A percentile compares a stretch with the other conserved stretches of the same genome.
Conservation (phyloP, 169 alveolate genomes). For the Theileria orientalis region DNA sequence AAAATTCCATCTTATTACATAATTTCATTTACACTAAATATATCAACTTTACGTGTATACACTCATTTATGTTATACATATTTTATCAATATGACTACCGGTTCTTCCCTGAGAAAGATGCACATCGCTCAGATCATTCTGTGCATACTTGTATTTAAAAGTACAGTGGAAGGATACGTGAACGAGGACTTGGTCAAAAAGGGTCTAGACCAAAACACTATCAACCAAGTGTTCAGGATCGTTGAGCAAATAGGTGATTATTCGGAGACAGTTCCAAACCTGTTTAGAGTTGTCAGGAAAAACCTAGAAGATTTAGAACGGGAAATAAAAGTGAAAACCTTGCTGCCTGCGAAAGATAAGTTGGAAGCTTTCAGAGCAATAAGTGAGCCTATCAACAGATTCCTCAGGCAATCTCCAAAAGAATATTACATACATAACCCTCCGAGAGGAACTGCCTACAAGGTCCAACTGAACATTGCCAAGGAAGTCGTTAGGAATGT, state of each 20-base stretch:
- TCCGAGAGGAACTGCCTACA: slow-evolving; percentile 30
- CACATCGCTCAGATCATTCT: not conserved
- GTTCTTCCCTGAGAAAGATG: not conserved
- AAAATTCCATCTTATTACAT: no score
- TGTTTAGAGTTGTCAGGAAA: slow-evolving; percentile 16
- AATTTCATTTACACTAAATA: no score
- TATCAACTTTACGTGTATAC: no score
- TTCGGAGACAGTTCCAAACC: slow-evolving; percentile 21
- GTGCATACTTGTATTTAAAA: not conserved
- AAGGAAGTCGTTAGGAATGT: slow-evolving; percentile 19
- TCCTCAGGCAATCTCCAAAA: slow-evolving; percentile 7
- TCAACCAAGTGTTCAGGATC: slow-evolving; percentile 6
- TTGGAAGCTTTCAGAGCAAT: slow-evolving; percentile 15
- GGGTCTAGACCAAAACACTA: not conserved
- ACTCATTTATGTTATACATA: no score
- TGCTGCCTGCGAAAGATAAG: slow-evolving; percentile 6
- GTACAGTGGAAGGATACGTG: not conserved
- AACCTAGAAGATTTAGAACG: slow-evolving; percentile 20
- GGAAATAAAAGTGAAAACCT: slow-evolving; percentile 9
- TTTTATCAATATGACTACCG: no score
- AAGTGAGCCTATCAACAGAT: slow-evolving; percentile 20
- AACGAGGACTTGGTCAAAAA: not conserved
- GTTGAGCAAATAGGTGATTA: slow-evolving; percentile 14
- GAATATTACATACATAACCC: slow-evolving; percentile 23
- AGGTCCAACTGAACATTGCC: slow-evolving; percentile 22